Conservation (phyloP, 1,284 basidiomycete genomes). For the Cryptococcus deneoformans region DNA sequence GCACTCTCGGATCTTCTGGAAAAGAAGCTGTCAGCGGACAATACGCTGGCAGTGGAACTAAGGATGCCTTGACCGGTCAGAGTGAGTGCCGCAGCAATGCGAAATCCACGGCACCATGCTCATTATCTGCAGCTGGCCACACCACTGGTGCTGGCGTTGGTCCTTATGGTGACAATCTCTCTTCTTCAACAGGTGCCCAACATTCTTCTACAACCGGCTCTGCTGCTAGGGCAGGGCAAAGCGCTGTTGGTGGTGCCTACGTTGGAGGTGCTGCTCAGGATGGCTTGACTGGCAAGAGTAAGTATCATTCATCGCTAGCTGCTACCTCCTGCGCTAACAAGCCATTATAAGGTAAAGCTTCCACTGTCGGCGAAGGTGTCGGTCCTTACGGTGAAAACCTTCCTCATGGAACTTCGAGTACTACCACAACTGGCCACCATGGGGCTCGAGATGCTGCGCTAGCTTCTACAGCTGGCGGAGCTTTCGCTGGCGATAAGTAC, state of each 20-base stretch:
- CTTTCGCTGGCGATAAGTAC: slow-evolving; percentile 12
- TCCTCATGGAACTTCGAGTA: neutral
- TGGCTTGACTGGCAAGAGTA: neutral
- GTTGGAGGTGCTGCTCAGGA: neutral
- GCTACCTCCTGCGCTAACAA: too few species aligned
- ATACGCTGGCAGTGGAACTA: slow-evolving; percentile 28
- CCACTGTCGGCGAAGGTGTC: slow-evolving; percentile 23
- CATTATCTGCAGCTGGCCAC: slow-evolving; percentile 8
- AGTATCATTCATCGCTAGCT: neutral
- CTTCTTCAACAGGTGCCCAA: neutral
- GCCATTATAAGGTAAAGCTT: slow-evolving; percentile 4
- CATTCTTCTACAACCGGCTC: neutral
- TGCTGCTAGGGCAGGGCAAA: too few species aligned
- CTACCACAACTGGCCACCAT: slow-evolving; percentile 1
- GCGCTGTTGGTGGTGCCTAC: neutral
- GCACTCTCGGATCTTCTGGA: neutral
- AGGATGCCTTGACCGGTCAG: slow-evolving; percentile 32
- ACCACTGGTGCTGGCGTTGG: slow-evolving; percentile 9
- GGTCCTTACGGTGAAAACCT: slow-evolving; percentile 28
- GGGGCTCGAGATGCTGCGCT: slow-evolving; percentile 17
- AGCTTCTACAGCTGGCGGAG: slow-evolving; percentile 19
- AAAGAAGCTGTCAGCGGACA: slow-evolving; percentile 26
- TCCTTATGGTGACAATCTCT: neutral
- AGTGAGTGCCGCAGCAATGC: slow-evolving; percentile 22
- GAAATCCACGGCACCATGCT: neutral